These are phyloP conservation scores for Medicago lupulina DNA, from an alignment of 306 rosid genomes.

Conservation along the genomic window DNA sequence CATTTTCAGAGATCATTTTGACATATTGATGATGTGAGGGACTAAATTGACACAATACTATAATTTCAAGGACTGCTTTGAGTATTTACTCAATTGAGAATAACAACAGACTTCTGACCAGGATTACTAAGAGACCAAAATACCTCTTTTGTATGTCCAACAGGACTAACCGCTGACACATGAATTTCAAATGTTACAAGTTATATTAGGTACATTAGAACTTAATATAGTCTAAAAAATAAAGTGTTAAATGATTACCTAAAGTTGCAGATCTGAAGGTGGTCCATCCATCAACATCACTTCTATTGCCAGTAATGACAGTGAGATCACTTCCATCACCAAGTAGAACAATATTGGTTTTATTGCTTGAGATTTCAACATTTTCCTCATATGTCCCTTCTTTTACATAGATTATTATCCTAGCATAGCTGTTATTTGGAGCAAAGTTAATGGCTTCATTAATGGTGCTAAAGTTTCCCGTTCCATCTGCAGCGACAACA, in stretches of 20 bases:
- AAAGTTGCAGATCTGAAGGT: constrained; percentile 83
- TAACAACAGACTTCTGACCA: neutral
- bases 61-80: neutral
- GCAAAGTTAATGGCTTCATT: constrained; percentile 67
- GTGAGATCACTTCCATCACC: constrained; percentile 83
- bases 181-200: neutral
- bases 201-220: neutral
- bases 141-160: no score
- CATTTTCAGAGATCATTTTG: neutral
- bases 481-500: constrained; percentile 76
- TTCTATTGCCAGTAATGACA: constrained; percentile 64
- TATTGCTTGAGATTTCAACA: constrained; percentile 72
- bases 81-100: neutral
- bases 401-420: constrained; percentile 65
- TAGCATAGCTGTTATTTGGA: constrained; percentile 68
- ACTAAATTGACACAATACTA: neutral
- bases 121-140: neutral
- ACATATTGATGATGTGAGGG: neutral
- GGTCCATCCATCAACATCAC: constrained; percentile 67
- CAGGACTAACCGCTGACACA: neutral
- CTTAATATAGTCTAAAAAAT: constrained; percentile 8
- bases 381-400: constrained; percentile 70
- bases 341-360: constrained; percentile 69
- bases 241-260: constrained; percentile 47
- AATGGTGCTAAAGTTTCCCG: constrained; percentile 70